These are phyloP conservation scores for Aquilaria sinensis DNA, from an alignment of 345 rosid species.

Conservation along the genomic window DNA sequence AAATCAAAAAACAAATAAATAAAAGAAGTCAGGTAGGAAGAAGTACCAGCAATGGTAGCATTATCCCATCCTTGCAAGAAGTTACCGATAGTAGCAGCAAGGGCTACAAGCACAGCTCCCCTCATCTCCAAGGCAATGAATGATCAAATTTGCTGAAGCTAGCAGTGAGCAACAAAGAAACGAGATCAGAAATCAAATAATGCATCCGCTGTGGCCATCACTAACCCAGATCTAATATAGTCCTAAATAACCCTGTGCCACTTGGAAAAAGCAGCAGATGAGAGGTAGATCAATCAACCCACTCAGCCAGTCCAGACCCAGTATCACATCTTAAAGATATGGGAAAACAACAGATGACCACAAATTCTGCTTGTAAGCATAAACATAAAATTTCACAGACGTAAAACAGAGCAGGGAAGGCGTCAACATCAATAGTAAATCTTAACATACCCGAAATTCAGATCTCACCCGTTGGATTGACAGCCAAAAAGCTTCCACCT, in stretches of 20 bases:
- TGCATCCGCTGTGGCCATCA: background rate
- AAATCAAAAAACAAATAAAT: background rate
- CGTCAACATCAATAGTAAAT: background rate
- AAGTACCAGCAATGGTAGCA: conserved; percentile 95
- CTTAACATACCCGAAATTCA: background rate
- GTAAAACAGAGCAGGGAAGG: background rate
- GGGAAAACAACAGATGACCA: background rate
- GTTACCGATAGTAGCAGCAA: conserved; percentile 88
- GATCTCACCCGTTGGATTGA: background rate
- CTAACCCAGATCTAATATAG: background rate
- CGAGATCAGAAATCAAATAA: conserved; percentile 9
- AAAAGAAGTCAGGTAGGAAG: background rate
- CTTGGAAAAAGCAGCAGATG: background rate
- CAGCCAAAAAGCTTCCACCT: background rate
- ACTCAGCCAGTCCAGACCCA: background rate
- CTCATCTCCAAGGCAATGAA: conserved; percentile 40
- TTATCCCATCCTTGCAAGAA: conserved; percentile 99
- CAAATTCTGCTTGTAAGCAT: background rate
- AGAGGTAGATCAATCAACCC: background rate
- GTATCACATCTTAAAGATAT: background rate
- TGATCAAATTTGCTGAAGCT: conserved; percentile 14
- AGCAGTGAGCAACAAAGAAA: conserved; percentile 21
- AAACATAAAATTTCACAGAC: background rate
- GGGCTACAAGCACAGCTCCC: conserved; percentile 85
- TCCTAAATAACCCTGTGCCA: background rate